Conservation (phyloP, 768 basidiomycete genomes). For the Rhodotorula kratochvilovae region DNA sequence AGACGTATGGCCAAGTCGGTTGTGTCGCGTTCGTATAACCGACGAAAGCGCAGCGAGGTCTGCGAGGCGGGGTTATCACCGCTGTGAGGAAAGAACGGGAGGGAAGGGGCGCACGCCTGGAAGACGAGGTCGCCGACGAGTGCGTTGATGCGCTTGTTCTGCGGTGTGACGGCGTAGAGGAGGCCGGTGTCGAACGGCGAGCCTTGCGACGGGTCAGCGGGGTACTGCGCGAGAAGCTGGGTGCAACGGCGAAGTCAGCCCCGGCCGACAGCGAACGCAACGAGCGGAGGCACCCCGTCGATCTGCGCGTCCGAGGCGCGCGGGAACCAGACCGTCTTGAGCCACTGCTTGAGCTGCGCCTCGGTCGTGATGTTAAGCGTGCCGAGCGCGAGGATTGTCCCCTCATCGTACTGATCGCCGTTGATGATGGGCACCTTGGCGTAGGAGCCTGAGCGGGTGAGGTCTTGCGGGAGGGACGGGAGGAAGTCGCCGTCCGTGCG, state of each 20-base stretch:
- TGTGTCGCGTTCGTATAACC: slow-evolving; percentile 5
- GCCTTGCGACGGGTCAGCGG: slow-evolving; percentile 27
- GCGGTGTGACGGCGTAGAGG: slow-evolving; percentile 19
- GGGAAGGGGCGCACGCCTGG: background rate
- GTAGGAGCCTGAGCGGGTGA: slow-evolving; percentile 10
- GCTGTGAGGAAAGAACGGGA: background rate
- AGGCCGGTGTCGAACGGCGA: slow-evolving; percentile 39
- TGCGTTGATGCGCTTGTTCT: slow-evolving; percentile 40
- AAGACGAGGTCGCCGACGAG: background rate
- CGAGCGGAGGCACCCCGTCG: background rate
- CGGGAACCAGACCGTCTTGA: slow-evolving; percentile 18
- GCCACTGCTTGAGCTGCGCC: slow-evolving; percentile 13
- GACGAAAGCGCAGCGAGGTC: slow-evolving; percentile 3
- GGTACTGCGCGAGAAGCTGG: slow-evolving; percentile 16
- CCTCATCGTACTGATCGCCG: slow-evolving; percentile 30
- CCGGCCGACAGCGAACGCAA: too few relatives aligned
- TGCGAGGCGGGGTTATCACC: background rate
- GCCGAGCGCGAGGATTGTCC: slow-evolving; percentile 7
- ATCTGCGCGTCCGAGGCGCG: slow-evolving; percentile 5
- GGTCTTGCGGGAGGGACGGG: background rate
- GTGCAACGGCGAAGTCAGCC: too few relatives aligned
- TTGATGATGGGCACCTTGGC: slow-evolving; percentile 32
- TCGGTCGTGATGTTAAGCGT: slow-evolving; percentile 24
- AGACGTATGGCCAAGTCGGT: slow-evolving; percentile 10
- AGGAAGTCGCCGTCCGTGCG: slow-evolving; percentile 31